Conservation (phyloP, 805 yeast species). For the Teunomyces lycoperdinae region DNA sequence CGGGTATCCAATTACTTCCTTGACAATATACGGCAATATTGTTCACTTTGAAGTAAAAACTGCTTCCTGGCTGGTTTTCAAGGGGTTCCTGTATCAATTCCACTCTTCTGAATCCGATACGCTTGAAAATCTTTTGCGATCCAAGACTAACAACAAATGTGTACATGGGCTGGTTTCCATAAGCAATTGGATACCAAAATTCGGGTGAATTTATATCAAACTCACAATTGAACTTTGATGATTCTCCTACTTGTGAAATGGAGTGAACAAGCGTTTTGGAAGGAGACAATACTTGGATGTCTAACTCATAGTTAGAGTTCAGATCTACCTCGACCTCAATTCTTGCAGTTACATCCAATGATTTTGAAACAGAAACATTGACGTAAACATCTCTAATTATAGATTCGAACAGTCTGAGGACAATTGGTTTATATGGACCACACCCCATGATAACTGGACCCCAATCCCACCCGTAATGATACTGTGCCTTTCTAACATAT, state of each 20-base stretch:
- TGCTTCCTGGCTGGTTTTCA: slow-evolving; percentile 28
- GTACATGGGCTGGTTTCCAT: neutral
- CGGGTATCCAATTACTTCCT: slow-evolving; percentile 53
- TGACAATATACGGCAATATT: slow-evolving; percentile 33
- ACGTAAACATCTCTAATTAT: neutral
- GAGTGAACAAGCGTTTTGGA: neutral
- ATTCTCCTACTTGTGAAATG: too few species aligned
- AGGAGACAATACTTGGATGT: neutral
- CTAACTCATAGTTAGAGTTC: neutral
- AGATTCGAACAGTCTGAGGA: slow-evolving; percentile 10
- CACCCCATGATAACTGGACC: slow-evolving; percentile 45
- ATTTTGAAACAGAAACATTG: neutral
- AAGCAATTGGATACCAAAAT: neutral
- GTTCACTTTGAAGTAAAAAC: slow-evolving; percentile 45
- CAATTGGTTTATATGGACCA: slow-evolving; percentile 43
- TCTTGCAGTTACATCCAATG: neutral
- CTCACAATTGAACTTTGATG: neutral
- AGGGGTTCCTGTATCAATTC: neutral
- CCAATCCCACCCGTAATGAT: slow-evolving; percentile 61
- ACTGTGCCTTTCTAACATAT: slow-evolving; percentile 50
- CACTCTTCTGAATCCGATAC: neutral
- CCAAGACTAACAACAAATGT: slow-evolving; percentile 7
- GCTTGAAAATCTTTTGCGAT: neutral
- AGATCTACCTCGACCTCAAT: neutral
- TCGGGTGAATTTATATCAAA: neutral